Conservation (phyloP, 225 moss, liverwort and hornwort genomes). For the Bryoerythrophyllum caledonicum region DNA sequence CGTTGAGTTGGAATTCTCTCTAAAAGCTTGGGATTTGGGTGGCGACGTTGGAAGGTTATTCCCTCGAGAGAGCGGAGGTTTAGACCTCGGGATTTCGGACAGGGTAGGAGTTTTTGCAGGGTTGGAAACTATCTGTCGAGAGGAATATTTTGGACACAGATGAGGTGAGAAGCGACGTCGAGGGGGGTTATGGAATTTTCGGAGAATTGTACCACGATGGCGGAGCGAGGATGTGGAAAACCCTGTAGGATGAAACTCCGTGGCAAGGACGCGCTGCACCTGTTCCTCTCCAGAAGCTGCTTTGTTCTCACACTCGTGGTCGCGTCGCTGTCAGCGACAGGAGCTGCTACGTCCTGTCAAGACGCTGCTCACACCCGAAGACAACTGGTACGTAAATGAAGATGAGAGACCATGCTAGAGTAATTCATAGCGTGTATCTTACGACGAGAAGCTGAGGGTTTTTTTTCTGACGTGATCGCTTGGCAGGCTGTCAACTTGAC, state of each 20-base stretch:
- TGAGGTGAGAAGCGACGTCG: neutral
- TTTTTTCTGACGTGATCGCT: neutral
- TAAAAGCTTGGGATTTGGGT: neutral
- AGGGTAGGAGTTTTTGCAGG: too few species aligned
- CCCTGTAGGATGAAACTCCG: neutral
- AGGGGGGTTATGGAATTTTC: neutral
- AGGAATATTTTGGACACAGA: neutral
- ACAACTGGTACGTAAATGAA: conserved; percentile 27
- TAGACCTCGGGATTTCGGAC: neutral
- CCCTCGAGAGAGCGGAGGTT: too few species aligned
- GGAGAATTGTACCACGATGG: conserved; percentile 5
- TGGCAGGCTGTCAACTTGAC: conserved; percentile 48
- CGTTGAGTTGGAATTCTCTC: neutral
- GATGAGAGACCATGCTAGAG: too few species aligned
- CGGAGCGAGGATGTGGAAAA: neutral
- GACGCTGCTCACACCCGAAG: conserved; percentile 11
- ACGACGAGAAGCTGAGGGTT: too few species aligned
- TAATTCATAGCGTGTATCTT: too few species aligned
- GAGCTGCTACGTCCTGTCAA: neutral
- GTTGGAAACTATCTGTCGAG: too few species aligned
- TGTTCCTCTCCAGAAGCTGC: neutral
- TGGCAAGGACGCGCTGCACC: neutral
- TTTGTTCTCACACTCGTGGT: conserved; percentile 27
- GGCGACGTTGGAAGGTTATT: too few species aligned
- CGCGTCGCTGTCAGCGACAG: neutral